Evolutionary conservation across 2,329 filamentous ascomycete species (phyloP).

Genomic region (Aspergillus tamarii): DNA sequence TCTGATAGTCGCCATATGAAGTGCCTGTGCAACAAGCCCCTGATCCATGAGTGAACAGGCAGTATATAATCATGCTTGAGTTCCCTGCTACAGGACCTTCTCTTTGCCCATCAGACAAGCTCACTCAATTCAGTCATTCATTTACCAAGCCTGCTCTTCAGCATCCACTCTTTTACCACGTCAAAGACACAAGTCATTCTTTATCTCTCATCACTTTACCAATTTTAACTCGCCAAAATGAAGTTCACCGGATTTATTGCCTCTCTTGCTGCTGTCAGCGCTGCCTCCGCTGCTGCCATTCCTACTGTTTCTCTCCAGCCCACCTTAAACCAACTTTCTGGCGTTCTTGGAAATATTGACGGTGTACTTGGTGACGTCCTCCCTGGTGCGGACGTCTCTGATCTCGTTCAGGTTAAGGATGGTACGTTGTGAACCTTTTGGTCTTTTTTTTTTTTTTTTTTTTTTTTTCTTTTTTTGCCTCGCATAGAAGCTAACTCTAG

Average conservation of each 20-base stretch:
- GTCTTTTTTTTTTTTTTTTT: too few relatives aligned
- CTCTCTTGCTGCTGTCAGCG: conserved; percentile 35
- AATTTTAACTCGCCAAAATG: conserved; percentile 30
- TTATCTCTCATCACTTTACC: conserved; percentile 18
- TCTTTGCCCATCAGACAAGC: conserved; percentile 22
- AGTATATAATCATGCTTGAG: conserved; percentile 28
- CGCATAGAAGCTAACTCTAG: conserved; percentile 2
- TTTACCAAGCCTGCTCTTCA: conserved; percentile 15
- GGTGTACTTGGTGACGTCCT: conserved; percentile 17
- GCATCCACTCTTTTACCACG: conserved; percentile 17
- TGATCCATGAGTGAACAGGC: conserved; percentile 16
- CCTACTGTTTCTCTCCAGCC: conserved; percentile 22
- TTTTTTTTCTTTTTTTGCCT: too few relatives aligned
- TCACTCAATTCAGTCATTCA: conserved; percentile 27
- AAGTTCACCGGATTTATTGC: conserved; percentile 40
- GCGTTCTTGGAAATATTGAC: conserved; percentile 23
- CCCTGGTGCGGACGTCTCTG: conserved; percentile 4
- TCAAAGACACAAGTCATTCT: conserved; percentile 25
- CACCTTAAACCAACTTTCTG: conserved; percentile 18
- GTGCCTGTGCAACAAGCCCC: conserved; percentile 12
- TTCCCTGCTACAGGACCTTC: not conserved
- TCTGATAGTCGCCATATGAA: not conserved
- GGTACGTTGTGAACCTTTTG: conserved; percentile 5
- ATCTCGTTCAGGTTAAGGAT: conserved; percentile 15
- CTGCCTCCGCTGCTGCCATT: conserved; percentile 34